A percentile compares a stretch with the other conserved stretches of the same genome.
phyloP scores from a whole-genome alignment of 2,329 filamentous ascomycete genomes.

The Stachybotrys elegans region DNA sequence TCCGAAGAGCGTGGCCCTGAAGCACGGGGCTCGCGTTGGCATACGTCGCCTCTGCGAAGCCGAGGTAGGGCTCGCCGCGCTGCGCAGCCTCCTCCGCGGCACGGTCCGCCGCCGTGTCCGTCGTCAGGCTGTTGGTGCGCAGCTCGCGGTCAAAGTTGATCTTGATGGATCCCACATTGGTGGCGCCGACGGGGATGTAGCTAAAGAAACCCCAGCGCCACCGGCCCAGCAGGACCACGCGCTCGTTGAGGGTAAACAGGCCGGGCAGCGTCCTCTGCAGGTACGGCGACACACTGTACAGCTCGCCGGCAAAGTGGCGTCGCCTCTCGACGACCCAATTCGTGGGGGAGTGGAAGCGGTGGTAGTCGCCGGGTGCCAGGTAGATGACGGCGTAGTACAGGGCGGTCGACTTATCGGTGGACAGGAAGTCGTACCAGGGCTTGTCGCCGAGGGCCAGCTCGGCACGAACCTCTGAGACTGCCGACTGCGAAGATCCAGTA shows the following conservation, averaged over 20 bases:
- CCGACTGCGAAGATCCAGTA: slow-evolving; percentile 54
- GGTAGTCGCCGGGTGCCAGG: slow-evolving; percentile 94
- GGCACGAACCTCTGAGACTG: slow-evolving; percentile 77
- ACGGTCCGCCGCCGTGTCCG: slow-evolving; percentile 84
- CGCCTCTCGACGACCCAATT: slow-evolving; percentile 93
- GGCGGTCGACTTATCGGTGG: slow-evolving; percentile 58
- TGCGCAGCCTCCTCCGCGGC: slow-evolving; percentile 75
- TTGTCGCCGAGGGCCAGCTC: slow-evolving; percentile 71
- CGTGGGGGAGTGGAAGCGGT: slow-evolving; percentile 93
- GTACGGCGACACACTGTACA: slow-evolving; percentile 93
- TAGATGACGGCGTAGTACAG: slow-evolving; percentile 96
- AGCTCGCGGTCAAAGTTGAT: slow-evolving; percentile 96
- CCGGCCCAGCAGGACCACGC: slow-evolving; percentile 84
- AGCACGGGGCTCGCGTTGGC: slow-evolving; percentile 70
- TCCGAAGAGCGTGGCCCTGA: slow-evolving; percentile 73
- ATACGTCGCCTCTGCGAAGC: slow-evolving; percentile 91
- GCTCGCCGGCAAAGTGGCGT: slow-evolving; percentile 94
- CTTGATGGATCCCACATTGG: slow-evolving; percentile 94
- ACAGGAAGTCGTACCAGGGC: slow-evolving; percentile 67
- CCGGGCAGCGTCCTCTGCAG: slow-evolving; percentile 88
- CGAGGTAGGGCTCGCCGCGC: slow-evolving; percentile 78
- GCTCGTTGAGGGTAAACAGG: slow-evolving; percentile 93
- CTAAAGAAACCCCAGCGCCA: slow-evolving; percentile 99
- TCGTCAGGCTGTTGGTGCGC: slow-evolving; percentile 85
- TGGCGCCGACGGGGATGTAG: slow-evolving; percentile 92